These are phyloP conservation scores for Melocanna baccifera DNA, from an alignment of 176 grass and related monocot species.

Conservation along the genomic window DNA sequence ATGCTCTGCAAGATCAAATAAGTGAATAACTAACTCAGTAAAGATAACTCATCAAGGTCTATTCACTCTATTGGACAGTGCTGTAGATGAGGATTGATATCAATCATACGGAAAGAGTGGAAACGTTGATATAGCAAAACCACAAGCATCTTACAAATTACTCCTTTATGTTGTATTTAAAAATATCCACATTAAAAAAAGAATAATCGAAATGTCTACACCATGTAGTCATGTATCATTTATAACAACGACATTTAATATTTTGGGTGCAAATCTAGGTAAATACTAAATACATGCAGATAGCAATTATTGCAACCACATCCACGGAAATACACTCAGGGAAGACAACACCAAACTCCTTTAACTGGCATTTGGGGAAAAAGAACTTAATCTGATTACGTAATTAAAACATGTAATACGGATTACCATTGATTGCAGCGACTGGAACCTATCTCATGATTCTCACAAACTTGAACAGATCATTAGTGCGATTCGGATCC, in stretches of 20 bases:
- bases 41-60: background rate
- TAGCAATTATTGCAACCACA: no score
- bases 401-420: background rate
- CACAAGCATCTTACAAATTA: no score
- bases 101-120: background rate
- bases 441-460: constrained; percentile 72
- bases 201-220: background rate
- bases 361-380: no score
- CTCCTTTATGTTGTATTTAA: no score
- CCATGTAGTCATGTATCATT: background rate
- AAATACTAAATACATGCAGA: background rate
- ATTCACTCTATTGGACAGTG: background rate
- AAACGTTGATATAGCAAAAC: background rate
- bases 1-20: background rate
- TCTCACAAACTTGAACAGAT: constrained; percentile 80
- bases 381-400: background rate
- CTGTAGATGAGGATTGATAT: background rate
- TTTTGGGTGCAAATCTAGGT: background rate
- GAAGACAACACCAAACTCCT: no score
- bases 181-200: background rate
- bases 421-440: constrained; percentile 52
- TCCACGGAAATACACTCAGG: no score
- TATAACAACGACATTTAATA: background rate
- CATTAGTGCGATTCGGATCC: constrained; percentile 68
- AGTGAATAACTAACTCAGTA: background rate